These are phyloP conservation scores for Penicillium sp. DNA, from an alignment of 2,329 filamentous ascomycete genomes.

Conservation along the genomic window DNA sequence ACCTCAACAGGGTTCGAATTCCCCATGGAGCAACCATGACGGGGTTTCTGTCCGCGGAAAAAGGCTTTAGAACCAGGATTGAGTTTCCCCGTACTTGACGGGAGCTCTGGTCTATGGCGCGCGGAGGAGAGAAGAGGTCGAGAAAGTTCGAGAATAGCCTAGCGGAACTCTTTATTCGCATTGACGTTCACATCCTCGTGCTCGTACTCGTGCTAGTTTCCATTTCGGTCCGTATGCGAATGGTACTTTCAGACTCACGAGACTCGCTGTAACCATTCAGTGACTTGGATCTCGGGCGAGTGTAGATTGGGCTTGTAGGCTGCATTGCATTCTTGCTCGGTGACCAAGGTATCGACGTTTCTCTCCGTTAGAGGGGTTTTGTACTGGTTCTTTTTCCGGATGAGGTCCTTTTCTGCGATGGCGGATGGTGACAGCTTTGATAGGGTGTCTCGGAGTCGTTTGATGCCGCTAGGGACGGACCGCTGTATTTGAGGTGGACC, in stretches of 20 bases:
- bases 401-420: conserved; percentile 32
- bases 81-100: conserved; percentile 1
- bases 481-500: conserved; percentile 27
- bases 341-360: conserved; percentile 36
- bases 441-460: conserved; percentile 34
- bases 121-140: neutral
- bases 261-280: conserved; percentile 71
- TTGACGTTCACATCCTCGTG: neutral
- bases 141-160: conserved; percentile 23
- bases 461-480: conserved; percentile 30
- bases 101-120: too few relatives aligned
- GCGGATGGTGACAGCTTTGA: conserved; percentile 33
- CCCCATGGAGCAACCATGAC: neutral
- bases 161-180: conserved; percentile 10
- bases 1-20: neutral
- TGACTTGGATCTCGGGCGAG: conserved; percentile 64
- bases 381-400: conserved; percentile 35
- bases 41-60: neutral
- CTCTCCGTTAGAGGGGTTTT: conserved; percentile 35
- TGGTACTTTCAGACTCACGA: conserved; percentile 53
- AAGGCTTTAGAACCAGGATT: neutral
- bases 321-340: conserved; percentile 42
- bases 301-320: conserved; percentile 57
- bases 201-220: neutral
- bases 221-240: too few relatives aligned